A percentile compares a stretch with the other conserved stretches of the same genome.
These are phyloP conservation scores for Melastoma malabathricum DNA, from an alignment of 345 rosid genomes.

Conservation along the genomic window DNA sequence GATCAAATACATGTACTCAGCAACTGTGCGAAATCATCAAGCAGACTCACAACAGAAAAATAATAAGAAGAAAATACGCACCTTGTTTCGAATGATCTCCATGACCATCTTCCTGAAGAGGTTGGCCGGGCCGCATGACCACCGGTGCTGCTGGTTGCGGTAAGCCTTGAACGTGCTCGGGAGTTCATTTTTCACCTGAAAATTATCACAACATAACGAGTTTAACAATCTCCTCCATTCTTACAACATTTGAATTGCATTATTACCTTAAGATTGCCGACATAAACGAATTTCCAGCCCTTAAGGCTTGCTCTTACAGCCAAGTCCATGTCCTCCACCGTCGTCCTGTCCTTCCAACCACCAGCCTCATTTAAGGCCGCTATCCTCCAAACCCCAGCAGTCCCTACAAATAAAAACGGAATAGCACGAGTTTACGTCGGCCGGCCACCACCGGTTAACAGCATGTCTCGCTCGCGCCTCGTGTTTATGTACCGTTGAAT, in stretches of 20 bases:
- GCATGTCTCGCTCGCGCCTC: too few relatives aligned
- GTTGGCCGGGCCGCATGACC: constrained; percentile 99
- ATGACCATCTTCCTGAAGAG: constrained; percentile 85
- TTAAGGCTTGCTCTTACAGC: constrained; percentile 95
- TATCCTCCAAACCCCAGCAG: constrained; percentile 95
- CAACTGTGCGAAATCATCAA: too few relatives aligned
- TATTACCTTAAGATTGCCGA: constrained; percentile 53
- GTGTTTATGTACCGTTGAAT: constrained; percentile 20
- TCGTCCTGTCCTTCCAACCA: constrained; percentile 98
- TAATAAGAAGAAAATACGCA: not conserved
- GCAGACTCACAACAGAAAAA: too few relatives aligned
- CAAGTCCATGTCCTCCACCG: constrained; percentile 97
- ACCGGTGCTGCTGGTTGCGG: constrained; percentile 85
- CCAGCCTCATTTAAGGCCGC: constrained; percentile 87
- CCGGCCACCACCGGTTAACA: too few relatives aligned
- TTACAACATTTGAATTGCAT: too few relatives aligned
- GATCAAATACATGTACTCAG: not conserved
- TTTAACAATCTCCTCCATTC: too few relatives aligned
- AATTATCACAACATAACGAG: too few relatives aligned
- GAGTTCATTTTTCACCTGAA: constrained; percentile 84
- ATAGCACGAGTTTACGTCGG: too few relatives aligned
- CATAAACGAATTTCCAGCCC: constrained; percentile 92
- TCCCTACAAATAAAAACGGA: too few relatives aligned
- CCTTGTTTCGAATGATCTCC: constrained; percentile 76
- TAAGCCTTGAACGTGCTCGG: constrained; percentile 93